Base-by-base conservation (phyloP, 2,329 filamentous ascomycete species). In the Arthroderma uncinatum region DNA sequence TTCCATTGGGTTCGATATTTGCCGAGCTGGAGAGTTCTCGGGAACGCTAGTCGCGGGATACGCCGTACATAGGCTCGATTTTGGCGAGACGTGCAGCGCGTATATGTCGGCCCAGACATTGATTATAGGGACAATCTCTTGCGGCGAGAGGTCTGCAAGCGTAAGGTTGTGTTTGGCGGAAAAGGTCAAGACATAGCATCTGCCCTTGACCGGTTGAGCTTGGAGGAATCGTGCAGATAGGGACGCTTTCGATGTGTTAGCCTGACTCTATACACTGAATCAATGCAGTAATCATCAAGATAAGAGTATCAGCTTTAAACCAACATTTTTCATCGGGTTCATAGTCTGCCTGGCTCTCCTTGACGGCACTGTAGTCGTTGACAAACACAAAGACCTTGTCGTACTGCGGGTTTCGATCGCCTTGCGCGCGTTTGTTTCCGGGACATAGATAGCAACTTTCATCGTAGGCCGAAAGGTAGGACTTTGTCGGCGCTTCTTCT, bases 101-200 rank as follows among this genome's bases (percentile, higher is more conserved):
- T 97, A 98, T 63, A 97, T 86, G 60, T 86, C 83, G 3, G 90
- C 93, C 93, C 93, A 98, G 53, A 89, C 89, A 66, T 91, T 78
- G 60, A 98, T 82, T 34, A 95, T 84, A 1, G 89, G 87, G 0
- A 92, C 68, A 58, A 95, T 96, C 60, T 94, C 82, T 4, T 75
- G 63, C 2, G 87, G 79, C 0, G 83, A 74, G 79, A 98, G 88
- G 69, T 98, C 93, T 61, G 93, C 92, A 28, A 98, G 82, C 1
- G 93, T 98, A 59, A 94, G 75, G 71, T 96, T 87, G 73, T 98
- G 93, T 62, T 84, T 84, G 2, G 89, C 84, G 6, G 90, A 93
- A 74, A 98, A 98, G 58, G 91, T 95, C 56, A 98, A 81, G 57
- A 98, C 93, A 72, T 95, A 97, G 77, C 93, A 98, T 76, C 92